Evolutionary conservation across 441 rosid genomes (phyloP).

Genomic region (Kokia cookei): DNA sequence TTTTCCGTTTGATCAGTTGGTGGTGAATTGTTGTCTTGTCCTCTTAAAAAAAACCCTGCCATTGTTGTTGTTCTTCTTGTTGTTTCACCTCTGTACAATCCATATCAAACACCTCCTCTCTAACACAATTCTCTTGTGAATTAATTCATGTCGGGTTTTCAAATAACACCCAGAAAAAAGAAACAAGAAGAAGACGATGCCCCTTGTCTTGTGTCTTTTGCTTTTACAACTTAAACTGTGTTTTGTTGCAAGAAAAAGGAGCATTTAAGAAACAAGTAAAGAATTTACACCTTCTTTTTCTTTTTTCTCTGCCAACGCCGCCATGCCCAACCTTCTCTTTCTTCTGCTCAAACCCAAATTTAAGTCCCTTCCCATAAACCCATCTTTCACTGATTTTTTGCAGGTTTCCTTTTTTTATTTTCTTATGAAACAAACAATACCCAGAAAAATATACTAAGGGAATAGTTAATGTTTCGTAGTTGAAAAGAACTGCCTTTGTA

Average conservation of each 20-base stretch:
- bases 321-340: slow-evolving; percentile 28
- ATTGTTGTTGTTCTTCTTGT: slow-evolving; percentile 21
- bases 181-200: too few species aligned
- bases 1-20: slow-evolving; percentile 40
- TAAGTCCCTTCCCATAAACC: slow-evolving; percentile 18
- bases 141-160: too few species aligned
- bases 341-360: slow-evolving; percentile 17
- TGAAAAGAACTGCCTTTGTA: background rate
- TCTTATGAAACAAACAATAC: background rate
- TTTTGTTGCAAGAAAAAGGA: background rate
- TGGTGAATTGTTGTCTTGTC: slow-evolving; percentile 15
- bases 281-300: slow-evolving; percentile 20
- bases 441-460: background rate
- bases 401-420: slow-evolving; percentile 19
- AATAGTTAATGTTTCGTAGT: background rate
- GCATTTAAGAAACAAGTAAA: slow-evolving; percentile 18
- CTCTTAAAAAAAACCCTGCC: slow-evolving; percentile 72
- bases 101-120: slow-evolving; percentile 26
- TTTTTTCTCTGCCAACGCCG: slow-evolving; percentile 44
- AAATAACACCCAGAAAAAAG: too few species aligned
- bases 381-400: slow-evolving; percentile 18
- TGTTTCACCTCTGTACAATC: slow-evolving; percentile 22
- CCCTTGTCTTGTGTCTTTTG: too few species aligned
- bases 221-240: too few species aligned
- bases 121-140: background rate